These are phyloP conservation scores for Dendrocalamus sinicus DNA, from an alignment of 176 grass and related monocot genomes.

Conservation along the genomic window DNA sequence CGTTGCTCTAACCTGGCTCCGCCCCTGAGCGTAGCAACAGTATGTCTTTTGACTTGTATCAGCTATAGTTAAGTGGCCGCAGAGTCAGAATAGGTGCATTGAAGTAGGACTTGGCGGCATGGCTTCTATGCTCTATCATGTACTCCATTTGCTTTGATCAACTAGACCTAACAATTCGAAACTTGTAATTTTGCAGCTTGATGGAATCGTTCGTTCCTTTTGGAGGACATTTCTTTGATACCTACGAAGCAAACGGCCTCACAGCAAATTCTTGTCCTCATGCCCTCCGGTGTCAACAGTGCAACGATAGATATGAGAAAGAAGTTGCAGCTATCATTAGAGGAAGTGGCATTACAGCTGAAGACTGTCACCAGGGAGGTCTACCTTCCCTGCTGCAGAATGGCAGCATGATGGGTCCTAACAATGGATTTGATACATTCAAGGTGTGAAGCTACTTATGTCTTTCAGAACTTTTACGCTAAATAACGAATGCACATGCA, in stretches of 20 bases:
- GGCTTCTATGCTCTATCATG: slow-evolving; percentile 24
- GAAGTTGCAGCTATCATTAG: slow-evolving; percentile 68
- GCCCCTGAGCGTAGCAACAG: not conserved
- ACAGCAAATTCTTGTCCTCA: slow-evolving; percentile 47
- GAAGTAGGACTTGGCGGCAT: not conserved
- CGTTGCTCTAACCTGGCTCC: too few relatives aligned
- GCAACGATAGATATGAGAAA: slow-evolving; percentile 78
- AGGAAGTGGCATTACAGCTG: slow-evolving; percentile 54
- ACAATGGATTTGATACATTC: slow-evolving; percentile 61
- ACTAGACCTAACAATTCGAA: slow-evolving; percentile 26
- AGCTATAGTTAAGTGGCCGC: not conserved
- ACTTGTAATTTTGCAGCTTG: slow-evolving; percentile 54
- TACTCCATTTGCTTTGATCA: not conserved
- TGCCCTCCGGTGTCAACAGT: slow-evolving; percentile 62
- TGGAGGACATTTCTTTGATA: slow-evolving; percentile 55
- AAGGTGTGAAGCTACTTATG: slow-evolving; percentile 70
- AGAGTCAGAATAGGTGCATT: slow-evolving; percentile 6
- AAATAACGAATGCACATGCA: not conserved
- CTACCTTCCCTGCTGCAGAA: slow-evolving; percentile 67
- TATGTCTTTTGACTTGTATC: slow-evolving; percentile 3
- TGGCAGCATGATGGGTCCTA: slow-evolving; percentile 49
- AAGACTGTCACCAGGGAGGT: slow-evolving; percentile 52
- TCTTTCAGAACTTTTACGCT: slow-evolving; percentile 24
- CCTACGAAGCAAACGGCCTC: slow-evolving; percentile 46
- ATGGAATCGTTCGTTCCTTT: slow-evolving; percentile 70